Evolutionary conservation across 78 protist species (phyloP), one percentile per base, ranked within the genome.

Genomic region (Polysphondylium violaceum): DNA sequence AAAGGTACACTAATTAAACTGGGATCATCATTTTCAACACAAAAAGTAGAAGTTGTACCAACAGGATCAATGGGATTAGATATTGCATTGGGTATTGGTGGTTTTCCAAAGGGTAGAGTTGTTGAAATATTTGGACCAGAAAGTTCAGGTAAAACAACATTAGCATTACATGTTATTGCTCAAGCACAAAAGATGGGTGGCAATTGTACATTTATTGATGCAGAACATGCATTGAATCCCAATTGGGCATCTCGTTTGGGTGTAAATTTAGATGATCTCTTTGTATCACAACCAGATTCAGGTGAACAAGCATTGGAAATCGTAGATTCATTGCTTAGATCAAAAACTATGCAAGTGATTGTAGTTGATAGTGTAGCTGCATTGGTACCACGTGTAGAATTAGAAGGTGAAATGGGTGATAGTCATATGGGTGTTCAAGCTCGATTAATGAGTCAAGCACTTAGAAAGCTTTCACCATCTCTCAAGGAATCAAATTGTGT

Each of bases 361-460:
- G 93, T 86, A 14, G 88, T 93, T 5, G 96, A 93, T 74, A 81
- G 93, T 65, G 96, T 93, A 11, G 96, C 96, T 25, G 96, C 96
- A 7, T 74, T 93, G 40, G 93, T 86, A 19, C 96, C 96, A 36
- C n/a, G 55, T 12, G 96, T 77, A 4, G 96, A 93, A 43, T 40
- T 93, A 1, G 96, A 93, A 9, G 96, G 96, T 36, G 88, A 93
- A n/a, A 88, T 93, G 91, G 96, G 96, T 43, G 96, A 93, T 35
- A 6, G 69, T 25, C 92, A 87, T 56, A 56, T 93, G 7, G 96
- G 96, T 72, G 87, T 86, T 33, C 94, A 87, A 23, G 96, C 96
- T 21, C 72, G 96, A 25, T 35, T 93, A 51, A 93, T 93, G 96
- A 29, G 69, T 2, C 96, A 93, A 53, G 96, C 96, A 12, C 81